Evolutionary conservation across 2,329 filamentous ascomycete species (phyloP).

Genomic region (Proliferodiscus dingleyae): DNA sequence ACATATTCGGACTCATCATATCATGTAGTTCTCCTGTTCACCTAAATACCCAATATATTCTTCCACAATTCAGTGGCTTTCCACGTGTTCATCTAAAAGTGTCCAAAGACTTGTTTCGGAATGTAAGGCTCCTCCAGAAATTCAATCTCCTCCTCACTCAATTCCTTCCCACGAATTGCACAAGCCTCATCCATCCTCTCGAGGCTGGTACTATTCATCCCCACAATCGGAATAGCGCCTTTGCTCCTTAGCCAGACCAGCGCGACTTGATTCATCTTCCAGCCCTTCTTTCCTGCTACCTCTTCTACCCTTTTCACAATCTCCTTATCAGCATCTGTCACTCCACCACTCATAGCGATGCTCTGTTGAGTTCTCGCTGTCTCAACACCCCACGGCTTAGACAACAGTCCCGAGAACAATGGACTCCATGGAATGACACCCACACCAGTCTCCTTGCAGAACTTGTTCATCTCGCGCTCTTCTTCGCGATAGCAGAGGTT

Average conservation of each 20-base stretch:
- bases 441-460: slow-evolving; percentile 38
- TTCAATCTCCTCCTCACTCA: slow-evolving; percentile 45
- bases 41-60: no score
- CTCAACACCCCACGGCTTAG: slow-evolving; percentile 6
- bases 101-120: slow-evolving; percentile 35
- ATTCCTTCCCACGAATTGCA: slow-evolving; percentile 30
- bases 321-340: slow-evolving; percentile 40
- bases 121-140: slow-evolving; percentile 49
- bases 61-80: no score
- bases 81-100: no score
- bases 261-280: slow-evolving; percentile 53
- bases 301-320: slow-evolving; percentile 51
- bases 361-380: neutral
- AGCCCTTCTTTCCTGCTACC: slow-evolving; percentile 48
- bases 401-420: slow-evolving; percentile 1
- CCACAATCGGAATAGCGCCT: slow-evolving; percentile 43
- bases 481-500: slow-evolving; percentile 54
- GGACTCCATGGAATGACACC: slow-evolving; percentile 32
- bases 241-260: slow-evolving; percentile 47
- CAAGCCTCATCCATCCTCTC: slow-evolving; percentile 49
- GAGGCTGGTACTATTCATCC: slow-evolving; percentile 37
- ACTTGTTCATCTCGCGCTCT: slow-evolving; percentile 39
- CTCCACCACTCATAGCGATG: slow-evolving; percentile 29
- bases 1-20: no score
- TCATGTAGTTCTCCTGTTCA: no score